Percentiles rank a stretch among this genome's conserved stretches.
phyloP scores from a whole-genome alignment of 2,329 filamentous ascomycete species.

The Talaromyces sp. region DNA sequence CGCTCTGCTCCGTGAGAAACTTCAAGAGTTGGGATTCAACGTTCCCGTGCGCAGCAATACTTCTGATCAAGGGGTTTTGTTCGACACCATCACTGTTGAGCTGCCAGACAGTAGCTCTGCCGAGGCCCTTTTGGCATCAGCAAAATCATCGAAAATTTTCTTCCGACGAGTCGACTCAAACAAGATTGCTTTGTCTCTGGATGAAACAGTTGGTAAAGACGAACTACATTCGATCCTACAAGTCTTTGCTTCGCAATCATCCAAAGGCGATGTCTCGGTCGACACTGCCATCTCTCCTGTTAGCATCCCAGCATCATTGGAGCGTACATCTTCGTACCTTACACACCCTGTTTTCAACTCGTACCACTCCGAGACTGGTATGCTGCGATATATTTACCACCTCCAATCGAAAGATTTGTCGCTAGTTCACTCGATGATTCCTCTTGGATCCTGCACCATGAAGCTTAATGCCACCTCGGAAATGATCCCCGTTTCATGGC shows the following conservation, averaged over 20 bases:
- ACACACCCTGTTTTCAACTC: conserved; percentile 93
- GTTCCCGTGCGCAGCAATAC: conserved; percentile 55
- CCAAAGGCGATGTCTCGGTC: conserved; percentile 26
- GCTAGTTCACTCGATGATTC: conserved; percentile 94
- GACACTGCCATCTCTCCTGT: conserved; percentile 33
- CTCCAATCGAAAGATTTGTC: conserved; percentile 92
- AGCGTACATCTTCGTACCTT: conserved; percentile 68
- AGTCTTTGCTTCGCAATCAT: conserved; percentile 45
- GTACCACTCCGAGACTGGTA: conserved; percentile 90
- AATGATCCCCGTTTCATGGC: conserved; percentile 80
- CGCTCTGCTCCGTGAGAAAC: conserved; percentile 60
- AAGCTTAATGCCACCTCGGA: conserved; percentile 92
- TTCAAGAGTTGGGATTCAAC: conserved; percentile 59
- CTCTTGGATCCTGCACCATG: conserved; percentile 95
- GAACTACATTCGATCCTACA: conserved; percentile 55
- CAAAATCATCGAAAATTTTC: conserved; percentile 51
- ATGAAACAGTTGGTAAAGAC: conserved; percentile 62
- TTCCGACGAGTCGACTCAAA: conserved; percentile 58
- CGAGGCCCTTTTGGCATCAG: conserved; percentile 47
- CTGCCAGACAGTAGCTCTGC: conserved; percentile 48
- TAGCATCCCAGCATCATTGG: conserved; percentile 50
- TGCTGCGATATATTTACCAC: conserved; percentile 89
- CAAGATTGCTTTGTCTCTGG: conserved; percentile 68
- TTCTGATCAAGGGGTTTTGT: conserved; percentile 56
- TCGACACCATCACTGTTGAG: conserved; percentile 74